phyloP scores from a whole-genome alignment of 2,329 filamentous ascomycete species.

The Exophiala spinifera region DNA sequence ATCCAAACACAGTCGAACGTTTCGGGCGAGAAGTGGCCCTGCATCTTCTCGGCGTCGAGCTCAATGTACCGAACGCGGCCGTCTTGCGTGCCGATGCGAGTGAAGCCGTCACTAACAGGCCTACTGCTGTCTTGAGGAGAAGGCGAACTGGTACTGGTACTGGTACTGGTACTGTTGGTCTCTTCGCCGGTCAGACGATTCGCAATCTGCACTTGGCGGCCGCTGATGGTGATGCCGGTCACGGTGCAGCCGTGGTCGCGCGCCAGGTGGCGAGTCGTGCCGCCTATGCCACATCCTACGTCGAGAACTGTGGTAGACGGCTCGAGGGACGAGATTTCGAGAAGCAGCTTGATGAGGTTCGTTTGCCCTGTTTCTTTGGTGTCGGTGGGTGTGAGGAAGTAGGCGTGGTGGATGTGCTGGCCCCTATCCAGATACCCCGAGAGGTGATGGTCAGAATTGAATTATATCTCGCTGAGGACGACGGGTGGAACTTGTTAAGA shows the following conservation, averaged over 20 bases:
- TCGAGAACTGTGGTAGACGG: conserved; percentile 48
- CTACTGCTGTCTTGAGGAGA: background rate
- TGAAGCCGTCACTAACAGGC: background rate
- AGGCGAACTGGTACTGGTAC: no score
- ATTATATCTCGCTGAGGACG: conserved; percentile 6
- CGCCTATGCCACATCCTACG: conserved; percentile 60
- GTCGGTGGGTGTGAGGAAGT: conserved; percentile 52
- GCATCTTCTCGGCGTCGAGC: conserved; percentile 61
- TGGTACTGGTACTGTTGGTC: background rate
- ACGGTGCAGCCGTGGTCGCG: conserved; percentile 51
- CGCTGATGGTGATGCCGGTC: conserved; percentile 60
- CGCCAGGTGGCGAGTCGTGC: conserved; percentile 57
- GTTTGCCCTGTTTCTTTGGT: conserved; percentile 58
- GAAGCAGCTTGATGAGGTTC: conserved; percentile 56
- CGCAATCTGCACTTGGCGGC: conserved; percentile 59
- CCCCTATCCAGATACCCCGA: conserved; percentile 43
- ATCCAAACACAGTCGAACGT: conserved; percentile 60
- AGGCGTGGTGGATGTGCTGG: conserved; percentile 63
- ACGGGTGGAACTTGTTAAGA: background rate
- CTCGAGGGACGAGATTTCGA: conserved; percentile 46
- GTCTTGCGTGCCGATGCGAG: conserved; percentile 34
- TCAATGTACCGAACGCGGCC: conserved; percentile 56
- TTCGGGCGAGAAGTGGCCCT: conserved; percentile 45
- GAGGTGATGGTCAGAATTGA: background rate
- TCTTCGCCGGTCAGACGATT: conserved; percentile 46